Base-by-base conservation (phyloP, 2,329 filamentous ascomycete species). In the Aureobasidium sp. region DNA sequence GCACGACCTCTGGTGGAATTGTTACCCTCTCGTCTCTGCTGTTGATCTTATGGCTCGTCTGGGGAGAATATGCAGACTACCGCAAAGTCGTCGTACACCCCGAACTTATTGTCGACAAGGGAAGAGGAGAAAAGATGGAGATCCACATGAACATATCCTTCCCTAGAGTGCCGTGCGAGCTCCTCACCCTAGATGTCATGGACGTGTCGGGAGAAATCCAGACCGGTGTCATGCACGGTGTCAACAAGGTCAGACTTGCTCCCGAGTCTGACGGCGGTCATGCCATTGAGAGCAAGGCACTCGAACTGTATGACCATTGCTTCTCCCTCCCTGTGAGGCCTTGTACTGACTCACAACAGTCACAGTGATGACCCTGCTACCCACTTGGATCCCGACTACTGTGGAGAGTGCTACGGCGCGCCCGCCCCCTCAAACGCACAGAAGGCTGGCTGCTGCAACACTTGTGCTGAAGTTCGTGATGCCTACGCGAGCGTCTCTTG, bases 91-190 rank as follows among this genome's bases (percentile, higher is more conserved):
- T 88, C 55, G 89, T 99, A 65, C 87, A 91, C 73, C 93, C 94
- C 7, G 94, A 99, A 79, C 78, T 99, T 69, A 86, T 99, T 64
- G 94, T 99, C 22, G 95, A 99, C 74, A 97, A 97, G 78, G 91
- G 91, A 68, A 84, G 94, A 89, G 91, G 90, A 75, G 92, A 99
- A 81, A 91, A 93, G 76, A 97, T 99, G 93, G 94, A 97, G 75
- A 99, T 99, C 67, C 91, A 96, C 75, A 84, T 99, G 76, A 99
- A 99, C 79, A 87, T 99, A 64, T 94, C 91, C 51, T 99, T 99
- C 74, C 94, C 94, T 11, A 87, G 87, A 66, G 84, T 99, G 68
- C 94, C 94, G 11, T 99, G 94, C 78, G 93, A 97, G 76, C 85
- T 99, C 57, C 81, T 97, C 67, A 97, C 94, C 14, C 87, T 99